These are phyloP conservation scores for Penicillium odoratum DNA, from an alignment of 495 filamentous ascomycete species.

Conservation along the genomic window DNA sequence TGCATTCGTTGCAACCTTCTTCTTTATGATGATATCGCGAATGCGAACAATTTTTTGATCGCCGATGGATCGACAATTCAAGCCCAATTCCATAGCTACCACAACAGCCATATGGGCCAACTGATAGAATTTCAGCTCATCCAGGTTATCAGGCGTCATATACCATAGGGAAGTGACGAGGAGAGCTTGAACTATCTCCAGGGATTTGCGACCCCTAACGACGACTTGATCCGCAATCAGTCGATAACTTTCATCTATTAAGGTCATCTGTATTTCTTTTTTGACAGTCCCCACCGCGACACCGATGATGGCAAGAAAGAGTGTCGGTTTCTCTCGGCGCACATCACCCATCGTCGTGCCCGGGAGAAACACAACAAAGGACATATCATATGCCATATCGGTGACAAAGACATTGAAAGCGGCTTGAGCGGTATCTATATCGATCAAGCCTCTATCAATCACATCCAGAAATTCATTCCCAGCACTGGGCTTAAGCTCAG, in stretches of 20 bases:
- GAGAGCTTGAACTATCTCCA: slow-evolving; percentile 84
- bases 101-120: slow-evolving; percentile 79
- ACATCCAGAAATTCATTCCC: slow-evolving; percentile 57
- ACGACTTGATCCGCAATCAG: slow-evolving; percentile 73
- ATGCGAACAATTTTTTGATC: slow-evolving; percentile 31
- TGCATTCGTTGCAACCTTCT: slow-evolving; percentile 38
- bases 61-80: slow-evolving; percentile 52
- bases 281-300: slow-evolving; percentile 63
- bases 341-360: slow-evolving; percentile 66
- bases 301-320: slow-evolving; percentile 79
- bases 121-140: slow-evolving; percentile 91
- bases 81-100: slow-evolving; percentile 85
- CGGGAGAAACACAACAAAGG: slow-evolving; percentile 72
- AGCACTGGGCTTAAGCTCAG: slow-evolving; percentile 14
- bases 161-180: slow-evolving; percentile 77
- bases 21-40: slow-evolving; percentile 36
- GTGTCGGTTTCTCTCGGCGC: slow-evolving; percentile 67
- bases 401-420: slow-evolving; percentile 71
- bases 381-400: slow-evolving; percentile 69
- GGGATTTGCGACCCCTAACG: slow-evolving; percentile 73
- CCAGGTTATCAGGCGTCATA: slow-evolving; percentile 75
- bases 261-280: slow-evolving; percentile 55
- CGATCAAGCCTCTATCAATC: slow-evolving; percentile 69
- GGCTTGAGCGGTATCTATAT: slow-evolving; percentile 56
- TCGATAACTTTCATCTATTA: slow-evolving; percentile 71